A percentile compares a stretch with the other conserved stretches of the same genome.
Conservation (phyloP, 1,139 yeast species). For the Saccharomyces hybrid region DNA sequence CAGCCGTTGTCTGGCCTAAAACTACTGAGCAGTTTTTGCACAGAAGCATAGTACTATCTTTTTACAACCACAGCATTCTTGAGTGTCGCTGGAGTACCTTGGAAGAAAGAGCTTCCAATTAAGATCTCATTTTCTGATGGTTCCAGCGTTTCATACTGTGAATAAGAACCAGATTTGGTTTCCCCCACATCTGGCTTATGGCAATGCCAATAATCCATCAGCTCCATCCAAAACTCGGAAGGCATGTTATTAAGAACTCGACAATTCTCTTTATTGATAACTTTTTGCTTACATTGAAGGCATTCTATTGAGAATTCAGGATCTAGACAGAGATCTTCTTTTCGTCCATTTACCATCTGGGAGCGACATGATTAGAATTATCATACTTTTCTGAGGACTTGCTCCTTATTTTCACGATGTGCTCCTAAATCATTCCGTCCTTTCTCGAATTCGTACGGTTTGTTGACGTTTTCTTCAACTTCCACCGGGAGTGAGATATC, state of each 20-base stretch:
- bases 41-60: constrained; percentile 10
- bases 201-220: constrained; percentile 98
- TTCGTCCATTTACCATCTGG: constrained; percentile 20
- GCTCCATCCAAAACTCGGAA: constrained; percentile 85
- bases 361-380: constrained; percentile 11
- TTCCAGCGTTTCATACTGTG: constrained; percentile 13
- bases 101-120: constrained; percentile 24
- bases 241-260: constrained; percentile 59
- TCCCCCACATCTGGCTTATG: constrained; percentile 60
- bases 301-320: constrained; percentile 9
- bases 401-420: neutral
- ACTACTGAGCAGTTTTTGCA: constrained; percentile 12
- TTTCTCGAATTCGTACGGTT: neutral
- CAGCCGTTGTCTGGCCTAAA: constrained; percentile 17
- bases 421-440: neutral
- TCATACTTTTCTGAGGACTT: constrained; percentile 7
- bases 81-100: constrained; percentile 13
- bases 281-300: constrained; percentile 9
- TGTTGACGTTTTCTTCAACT: neutral
- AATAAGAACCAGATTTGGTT: constrained; percentile 2
- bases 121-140: constrained; percentile 23
- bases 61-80: constrained; percentile 2
- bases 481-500: neutral
- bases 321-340: constrained; percentile 1
- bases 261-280: constrained; percentile 15